Conservation (phyloP, 2,329 filamentous ascomycete species). For the Delphinella strobiligena region DNA sequence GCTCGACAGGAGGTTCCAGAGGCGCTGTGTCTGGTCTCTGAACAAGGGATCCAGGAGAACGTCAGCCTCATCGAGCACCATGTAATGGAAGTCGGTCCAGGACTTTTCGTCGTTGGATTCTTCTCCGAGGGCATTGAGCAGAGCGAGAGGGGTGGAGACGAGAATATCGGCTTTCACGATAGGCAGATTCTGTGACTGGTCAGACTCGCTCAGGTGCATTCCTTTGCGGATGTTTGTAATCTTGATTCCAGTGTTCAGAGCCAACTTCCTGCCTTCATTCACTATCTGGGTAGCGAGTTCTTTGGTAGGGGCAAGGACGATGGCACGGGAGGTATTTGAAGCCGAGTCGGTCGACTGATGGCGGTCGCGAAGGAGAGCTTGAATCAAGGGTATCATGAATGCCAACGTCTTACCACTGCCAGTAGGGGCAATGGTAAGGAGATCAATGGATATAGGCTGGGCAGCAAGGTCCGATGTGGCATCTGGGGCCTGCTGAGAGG, state of each 20-base stretch:
- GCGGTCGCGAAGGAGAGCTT: constrained; percentile 44
- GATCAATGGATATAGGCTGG: constrained; percentile 41
- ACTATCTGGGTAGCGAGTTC: constrained; percentile 39
- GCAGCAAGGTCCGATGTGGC: constrained; percentile 16
- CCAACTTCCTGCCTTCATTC: constrained; percentile 71
- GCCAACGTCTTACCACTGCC: constrained; percentile 94
- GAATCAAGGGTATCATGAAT: constrained; percentile 78
- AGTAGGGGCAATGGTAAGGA: constrained; percentile 83
- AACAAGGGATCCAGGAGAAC: constrained; percentile 87
- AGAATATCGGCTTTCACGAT: constrained; percentile 51
- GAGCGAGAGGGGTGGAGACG: constrained; percentile 65
- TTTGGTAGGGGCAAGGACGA: constrained; percentile 38
- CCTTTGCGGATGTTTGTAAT: constrained; percentile 77
- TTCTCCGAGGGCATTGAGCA: constrained; percentile 58
- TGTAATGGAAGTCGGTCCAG: constrained; percentile 49
- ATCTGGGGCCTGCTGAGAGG: constrained; percentile 28
- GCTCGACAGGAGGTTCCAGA: constrained; percentile 71
- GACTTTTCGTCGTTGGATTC: constrained; percentile 26
- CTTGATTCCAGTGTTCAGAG: constrained; percentile 63
- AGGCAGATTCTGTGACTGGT: constrained; percentile 24
- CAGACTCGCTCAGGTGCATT: constrained; percentile 46
- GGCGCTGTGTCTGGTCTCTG: constrained; percentile 69
- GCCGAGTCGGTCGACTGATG: constrained; percentile 5
- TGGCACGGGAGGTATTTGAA: constrained; percentile 21
- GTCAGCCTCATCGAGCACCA: constrained; percentile 89